Conservation (phyloP, 169 alveolate genomes). For the Eimeria praecox region DNA sequence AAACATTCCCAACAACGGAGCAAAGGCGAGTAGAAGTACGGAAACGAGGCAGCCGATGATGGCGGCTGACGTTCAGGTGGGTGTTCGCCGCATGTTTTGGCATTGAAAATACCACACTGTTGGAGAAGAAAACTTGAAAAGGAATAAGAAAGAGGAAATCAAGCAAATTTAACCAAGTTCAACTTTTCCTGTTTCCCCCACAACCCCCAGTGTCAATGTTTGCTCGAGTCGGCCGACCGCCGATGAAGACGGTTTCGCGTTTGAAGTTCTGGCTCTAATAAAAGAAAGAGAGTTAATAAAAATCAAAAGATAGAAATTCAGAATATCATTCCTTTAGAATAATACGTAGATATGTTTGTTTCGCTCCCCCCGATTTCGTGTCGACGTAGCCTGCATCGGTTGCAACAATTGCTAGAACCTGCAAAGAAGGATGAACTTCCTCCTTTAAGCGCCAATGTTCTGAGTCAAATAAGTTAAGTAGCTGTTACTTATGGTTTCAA, state of each 20-base stretch:
- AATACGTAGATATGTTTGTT: background rate
- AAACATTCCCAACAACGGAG: background rate
- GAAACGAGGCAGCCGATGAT: background rate
- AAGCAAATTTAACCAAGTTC: no score
- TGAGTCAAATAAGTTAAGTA: background rate
- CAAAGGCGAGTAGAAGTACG: background rate
- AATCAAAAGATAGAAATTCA: background rate
- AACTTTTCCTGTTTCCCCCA: background rate
- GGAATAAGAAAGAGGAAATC: background rate
- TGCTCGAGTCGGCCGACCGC: background rate
- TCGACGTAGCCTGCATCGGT: background rate
- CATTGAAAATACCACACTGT: background rate
- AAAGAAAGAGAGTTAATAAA: background rate
- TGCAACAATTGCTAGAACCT: background rate
- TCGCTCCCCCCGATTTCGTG: background rate
- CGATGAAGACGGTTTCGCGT: background rate
- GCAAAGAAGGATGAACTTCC: background rate
- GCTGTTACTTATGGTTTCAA: background rate
- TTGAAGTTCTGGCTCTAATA: background rate
- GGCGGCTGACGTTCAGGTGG: background rate
- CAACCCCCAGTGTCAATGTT: background rate
- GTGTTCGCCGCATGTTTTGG: slow-evolving; percentile 11
- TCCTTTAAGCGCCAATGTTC: background rate
- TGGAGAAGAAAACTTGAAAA: background rate
- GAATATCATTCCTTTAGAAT: background rate